Percentiles rank a stretch among this genome's conserved stretches.
These are phyloP conservation scores for Dactylis glomerata DNA, from an alignment of 176 grass and related monocot genomes.

Conservation along the genomic window DNA sequence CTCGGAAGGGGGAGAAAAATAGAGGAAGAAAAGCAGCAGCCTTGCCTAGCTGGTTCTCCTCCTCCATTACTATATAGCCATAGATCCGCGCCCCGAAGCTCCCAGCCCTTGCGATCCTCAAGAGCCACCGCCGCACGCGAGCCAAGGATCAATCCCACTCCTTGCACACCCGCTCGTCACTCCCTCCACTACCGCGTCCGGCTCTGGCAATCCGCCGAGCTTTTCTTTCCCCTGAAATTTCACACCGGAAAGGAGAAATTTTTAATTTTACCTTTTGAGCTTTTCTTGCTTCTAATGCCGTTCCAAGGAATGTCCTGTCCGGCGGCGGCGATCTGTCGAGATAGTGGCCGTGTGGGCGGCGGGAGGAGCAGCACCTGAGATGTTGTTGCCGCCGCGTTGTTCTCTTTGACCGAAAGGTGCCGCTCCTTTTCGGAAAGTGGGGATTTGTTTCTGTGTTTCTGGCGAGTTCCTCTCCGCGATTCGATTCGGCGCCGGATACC, in stretches of 20 bases:
- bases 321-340: slow-evolving; percentile 14
- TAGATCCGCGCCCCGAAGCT: slow-evolving; percentile 3
- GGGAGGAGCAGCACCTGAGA: slow-evolving; percentile 34
- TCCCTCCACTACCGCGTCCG: neutral
- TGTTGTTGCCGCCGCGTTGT: neutral
- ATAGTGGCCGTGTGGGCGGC: slow-evolving; percentile 8
- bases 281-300: neutral
- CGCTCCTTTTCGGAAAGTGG: slow-evolving; percentile 5
- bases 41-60: neutral
- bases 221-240: neutral
- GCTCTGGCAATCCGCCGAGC: neutral
- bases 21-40: neutral
- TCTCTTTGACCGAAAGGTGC: slow-evolving; percentile 30
- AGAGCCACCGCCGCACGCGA: neutral
- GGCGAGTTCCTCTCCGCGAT: slow-evolving; percentile 19
- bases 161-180: neutral
- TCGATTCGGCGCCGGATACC: slow-evolving; percentile 67
- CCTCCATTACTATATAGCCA: neutral
- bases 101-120: slow-evolving; percentile 5
- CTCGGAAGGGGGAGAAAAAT: neutral
- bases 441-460: slow-evolving; percentile 16
- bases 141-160: slow-evolving; percentile 9
- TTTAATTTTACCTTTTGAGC: neutral
- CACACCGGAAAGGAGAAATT: neutral
- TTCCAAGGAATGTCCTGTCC: neutral